Percentiles rank a stretch among this genome's conserved stretches.
Evolutionary conservation across 306 rosid genomes (phyloP).

Genomic region (Quercus robur): DNA sequence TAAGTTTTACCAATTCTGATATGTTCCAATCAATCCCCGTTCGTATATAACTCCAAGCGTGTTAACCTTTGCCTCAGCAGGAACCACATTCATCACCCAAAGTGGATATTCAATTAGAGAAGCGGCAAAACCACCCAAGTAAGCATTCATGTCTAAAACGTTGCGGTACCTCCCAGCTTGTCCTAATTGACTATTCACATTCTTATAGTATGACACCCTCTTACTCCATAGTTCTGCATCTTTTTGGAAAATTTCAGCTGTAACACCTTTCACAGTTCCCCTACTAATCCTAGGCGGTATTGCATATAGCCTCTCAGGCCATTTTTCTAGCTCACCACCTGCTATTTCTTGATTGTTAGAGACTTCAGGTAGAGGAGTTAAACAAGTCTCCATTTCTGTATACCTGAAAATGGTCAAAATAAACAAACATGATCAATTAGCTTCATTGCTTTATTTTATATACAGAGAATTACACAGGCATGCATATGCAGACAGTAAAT

Average conservation of each 20-base stretch:
- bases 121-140: constrained; percentile 84
- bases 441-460: too few species aligned
- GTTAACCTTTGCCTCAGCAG: constrained; percentile 49
- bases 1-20: constrained; percentile 68
- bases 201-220: constrained; percentile 56
- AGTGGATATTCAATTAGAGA: constrained; percentile 55
- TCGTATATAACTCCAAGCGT: constrained; percentile 76
- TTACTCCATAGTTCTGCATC: constrained; percentile 62
- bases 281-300: constrained; percentile 64
- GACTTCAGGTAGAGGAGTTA: constrained; percentile 70
- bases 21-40: constrained; percentile 75
- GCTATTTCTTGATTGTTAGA: constrained; percentile 47
- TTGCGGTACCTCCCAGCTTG: constrained; percentile 69
- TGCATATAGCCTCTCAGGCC: constrained; percentile 66
- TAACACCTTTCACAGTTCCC: constrained; percentile 56
- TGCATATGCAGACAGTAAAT: too few species aligned
- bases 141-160: constrained; percentile 78
- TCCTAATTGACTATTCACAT: constrained; percentile 47
- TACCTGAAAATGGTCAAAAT: constrained; percentile 45
- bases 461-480: too few species aligned
- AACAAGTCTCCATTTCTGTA: constrained; percentile 64
- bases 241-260: constrained; percentile 32
- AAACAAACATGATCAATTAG: neutral
- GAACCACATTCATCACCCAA: constrained; percentile 94
- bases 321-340: constrained; percentile 56